Base-by-base conservation (phyloP, 177 flowering plant genomes). In the Vitis hybrid region DNA sequence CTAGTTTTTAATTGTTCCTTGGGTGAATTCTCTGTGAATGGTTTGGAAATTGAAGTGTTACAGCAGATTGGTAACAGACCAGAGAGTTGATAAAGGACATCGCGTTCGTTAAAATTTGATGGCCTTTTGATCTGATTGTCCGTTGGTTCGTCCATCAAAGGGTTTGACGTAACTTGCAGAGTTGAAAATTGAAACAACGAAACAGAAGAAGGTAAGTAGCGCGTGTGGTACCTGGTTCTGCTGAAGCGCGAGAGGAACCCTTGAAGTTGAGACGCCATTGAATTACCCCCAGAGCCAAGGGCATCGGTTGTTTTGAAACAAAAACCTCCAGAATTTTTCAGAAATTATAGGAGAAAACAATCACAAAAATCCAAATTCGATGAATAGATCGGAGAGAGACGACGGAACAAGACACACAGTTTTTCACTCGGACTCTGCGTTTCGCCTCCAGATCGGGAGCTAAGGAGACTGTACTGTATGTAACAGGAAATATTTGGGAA, bases 81-180 rank as follows among this genome's bases (percentile, higher is more conserved):
- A 7, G 89, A 79, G 51, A 93, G 90, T 71, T 90, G 79, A 39
- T 72, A 59, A 33, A 93, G 76, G 45, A 89, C 82, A 16, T 70
- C 70, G 3, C 70, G 76, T 62, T 93, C 97, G 31, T 86, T 79
- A 65, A 82, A 50, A 60, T 31, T 68, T 14, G 72, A 10, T 51
- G 26, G 58, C 59, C 7, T 50, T 7, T 53, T 67, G 31, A 56
- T 48, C 4, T 14, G 70, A 50, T 62, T 49, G 8, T 60, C 67
- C 10, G 51, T 29, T 31, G 65, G 56, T 16, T 75, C 60, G 45
- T 5, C 22, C 22, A 51, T 45, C 19, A 61, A 59, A 53, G 56
- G 10, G 61, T 66, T 16, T 29, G 65, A 65, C 22, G 49, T 71
- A n/a, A 16, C 33, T 1, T 73, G 66, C 26, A 57, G 53, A 26